A percentile compares a stretch with the other conserved stretches of the same genome.
Evolutionary conservation across 1,284 basidiomycete species (phyloP).

Genomic region (Cryptococcus sp.): DNA sequence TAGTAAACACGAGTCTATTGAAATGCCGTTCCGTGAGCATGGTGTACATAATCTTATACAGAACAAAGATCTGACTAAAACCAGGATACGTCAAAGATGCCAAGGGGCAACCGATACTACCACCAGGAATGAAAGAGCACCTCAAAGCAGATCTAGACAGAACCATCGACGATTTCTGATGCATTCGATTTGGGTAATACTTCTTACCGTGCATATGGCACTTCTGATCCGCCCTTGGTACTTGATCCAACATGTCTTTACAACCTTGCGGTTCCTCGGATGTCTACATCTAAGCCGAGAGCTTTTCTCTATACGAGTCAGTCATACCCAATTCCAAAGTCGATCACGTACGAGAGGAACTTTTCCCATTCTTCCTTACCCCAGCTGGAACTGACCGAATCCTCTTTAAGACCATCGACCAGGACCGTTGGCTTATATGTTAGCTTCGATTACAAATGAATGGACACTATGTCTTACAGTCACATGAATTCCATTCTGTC

Average conservation of each 20-base stretch:
- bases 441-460: background rate
- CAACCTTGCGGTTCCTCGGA: no score
- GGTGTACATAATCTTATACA: background rate
- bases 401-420: slow-evolving; percentile 77
- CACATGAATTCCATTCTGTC: slow-evolving; percentile 89
- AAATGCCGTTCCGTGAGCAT: slow-evolving; percentile 85
- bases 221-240: no score
- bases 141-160: slow-evolving; percentile 80
- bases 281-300: background rate
- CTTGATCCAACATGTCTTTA: no score
- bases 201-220: background rate
- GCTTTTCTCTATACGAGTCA: background rate
- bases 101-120: slow-evolving; percentile 62
- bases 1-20: slow-evolving; percentile 75
- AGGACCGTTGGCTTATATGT: slow-evolving; percentile 63
- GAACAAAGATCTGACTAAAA: background rate
- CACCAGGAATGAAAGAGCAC: slow-evolving; percentile 80
- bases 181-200: background rate
- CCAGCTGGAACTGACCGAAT: slow-evolving; percentile 77
- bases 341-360: slow-evolving; percentile 56
- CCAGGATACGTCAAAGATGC: slow-evolving; percentile 50
- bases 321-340: background rate
- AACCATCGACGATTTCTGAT: slow-evolving; percentile 60
- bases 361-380: slow-evolving; percentile 76
- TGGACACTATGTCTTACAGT: slow-evolving; percentile 49